Evolutionary conservation across 1,284 basidiomycete species (phyloP), one percentile per base, ranked within the genome.

Genomic region (Marasmius fiardii): DNA sequence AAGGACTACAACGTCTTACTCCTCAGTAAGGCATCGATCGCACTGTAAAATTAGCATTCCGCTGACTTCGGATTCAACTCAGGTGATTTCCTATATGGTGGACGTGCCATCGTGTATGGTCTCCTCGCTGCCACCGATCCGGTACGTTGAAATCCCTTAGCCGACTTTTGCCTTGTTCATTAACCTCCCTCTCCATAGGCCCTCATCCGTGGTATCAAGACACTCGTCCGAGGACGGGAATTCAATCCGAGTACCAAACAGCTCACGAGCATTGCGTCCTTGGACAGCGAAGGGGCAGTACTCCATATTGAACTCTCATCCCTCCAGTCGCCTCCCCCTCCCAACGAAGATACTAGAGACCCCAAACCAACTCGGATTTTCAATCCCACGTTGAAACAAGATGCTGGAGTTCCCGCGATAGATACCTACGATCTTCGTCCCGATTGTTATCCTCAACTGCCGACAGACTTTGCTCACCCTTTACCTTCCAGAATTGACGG

Each of bases 71-170:
- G n/a, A 12, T 33, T 12, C 16, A 45, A 20, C 11, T 16, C 33
- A 58, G 57, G 57, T 35, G 57, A 58, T 28, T 58, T 52, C 26
- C 52, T 64, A 14, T 67, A 67, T 48, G 65, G 65, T 3, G 64
- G 62, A 0, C 63, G 65, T 14, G 58, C 64, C 18, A 54, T 66
- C 20, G 55, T 67, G 1, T 67, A 67, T 49, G 64, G 62, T 1
- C 55, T 64, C 7, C 57, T 67, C 1, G 64, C 64, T 18, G 60
- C 58, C n/a, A 60, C 63, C n/a, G 65, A 67, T 58, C 65, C 65
- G 26, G 64, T 66, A 43, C 43, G 64, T 57, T 28, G 21, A 28
- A 21, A 51, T 23, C 51, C 21, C 16, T 35, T 7, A 20, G 16
- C 33, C 18, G 34, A 39, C 34, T 23, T 35, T 50, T 33, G n/a